Base-by-base conservation (phyloP, 805 yeast species). In the Priceomyces melissophilus region DNA sequence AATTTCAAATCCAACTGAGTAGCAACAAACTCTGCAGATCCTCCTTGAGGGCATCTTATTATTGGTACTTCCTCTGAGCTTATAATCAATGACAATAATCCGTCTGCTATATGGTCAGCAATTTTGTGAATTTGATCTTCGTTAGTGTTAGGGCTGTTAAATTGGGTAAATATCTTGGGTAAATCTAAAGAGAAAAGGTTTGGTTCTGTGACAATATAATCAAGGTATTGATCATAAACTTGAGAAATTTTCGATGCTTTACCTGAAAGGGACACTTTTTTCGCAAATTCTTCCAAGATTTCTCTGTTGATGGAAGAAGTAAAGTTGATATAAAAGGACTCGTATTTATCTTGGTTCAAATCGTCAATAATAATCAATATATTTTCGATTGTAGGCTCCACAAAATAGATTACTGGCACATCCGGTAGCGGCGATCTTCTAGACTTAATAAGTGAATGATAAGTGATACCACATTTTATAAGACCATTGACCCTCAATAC, bases 11-110 rank as follows among this genome's bases (percentile, higher is more conserved):
- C 97, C 45, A 93, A 73, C 54, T 84, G 86, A 51, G 84, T 85
- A 1, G 97, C 95, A 30, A 93, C 85, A 57, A 90, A 76, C 59
- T 93, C 98, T 2, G 98, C 97, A 0, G 99, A 95, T 1, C 96
- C 96, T 37, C 95, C 95, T 32, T 83, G 73, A 34, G 93, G 90
- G 39, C 96, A 84, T 54, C 99, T 78, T 46, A 93, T 87, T 38
- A 93, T 81, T 1, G 99, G 99, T 26, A 93, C 78, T 7, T 81
- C 74, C 10, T 84, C 87, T 57, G 81, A 69, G 9, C 96, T 87
- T 50, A 89, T 75, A 8, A 93, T 75, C 10, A 86, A 72, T 36
- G 91, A 83, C 57, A 87, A 85, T 36, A 93, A 63, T 0, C 97
- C 97, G 48, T 73, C 76, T 13, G 96, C 87, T 29, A 91, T 80